Conservation (phyloP, 2,329 filamentous ascomycete genomes). For the Penicillium olsonii region DNA sequence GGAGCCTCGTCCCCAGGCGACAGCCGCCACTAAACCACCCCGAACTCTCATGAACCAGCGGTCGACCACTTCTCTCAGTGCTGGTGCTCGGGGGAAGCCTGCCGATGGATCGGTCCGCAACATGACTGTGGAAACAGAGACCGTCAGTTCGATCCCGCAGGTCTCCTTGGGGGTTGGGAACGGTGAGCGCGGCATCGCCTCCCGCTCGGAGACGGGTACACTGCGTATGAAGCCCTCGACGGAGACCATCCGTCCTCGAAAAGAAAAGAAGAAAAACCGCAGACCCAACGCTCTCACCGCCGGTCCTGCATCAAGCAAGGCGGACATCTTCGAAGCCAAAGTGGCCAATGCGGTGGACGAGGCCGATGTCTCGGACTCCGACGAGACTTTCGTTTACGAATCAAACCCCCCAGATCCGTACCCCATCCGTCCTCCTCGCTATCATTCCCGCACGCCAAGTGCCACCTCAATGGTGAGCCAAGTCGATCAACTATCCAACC, state of each 20-base stretch:
- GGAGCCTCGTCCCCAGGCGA: constrained; percentile 37
- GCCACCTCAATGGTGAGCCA: constrained; percentile 71
- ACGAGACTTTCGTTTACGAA: constrained; percentile 98
- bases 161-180: constrained; percentile 67
- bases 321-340: constrained; percentile 96
- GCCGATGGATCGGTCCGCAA: constrained; percentile 76
- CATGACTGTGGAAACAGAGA: constrained; percentile 98
- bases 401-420: constrained; percentile 76
- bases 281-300: constrained; percentile 64
- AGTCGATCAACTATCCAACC: constrained; percentile 47
- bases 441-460: constrained; percentile 93
- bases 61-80: constrained; percentile 66
- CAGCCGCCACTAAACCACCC: constrained; percentile 47
- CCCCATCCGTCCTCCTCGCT: constrained; percentile 64
- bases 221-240: constrained; percentile 83
- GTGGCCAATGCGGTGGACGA: constrained; percentile 95
- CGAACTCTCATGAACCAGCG: constrained; percentile 61
- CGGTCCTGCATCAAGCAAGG: constrained; percentile 79
- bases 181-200: constrained; percentile 58
- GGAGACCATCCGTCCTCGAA: constrained; percentile 94
- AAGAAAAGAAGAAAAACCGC: constrained; percentile 82
- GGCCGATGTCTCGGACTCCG: constrained; percentile 93
- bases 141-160: constrained; percentile 86
- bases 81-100: constrained; percentile 64
- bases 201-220: constrained; percentile 67